These are phyloP conservation scores for Globisporangium uncinulatum DNA, from an alignment of 352 stramenopile species.

Conservation along the genomic window DNA sequence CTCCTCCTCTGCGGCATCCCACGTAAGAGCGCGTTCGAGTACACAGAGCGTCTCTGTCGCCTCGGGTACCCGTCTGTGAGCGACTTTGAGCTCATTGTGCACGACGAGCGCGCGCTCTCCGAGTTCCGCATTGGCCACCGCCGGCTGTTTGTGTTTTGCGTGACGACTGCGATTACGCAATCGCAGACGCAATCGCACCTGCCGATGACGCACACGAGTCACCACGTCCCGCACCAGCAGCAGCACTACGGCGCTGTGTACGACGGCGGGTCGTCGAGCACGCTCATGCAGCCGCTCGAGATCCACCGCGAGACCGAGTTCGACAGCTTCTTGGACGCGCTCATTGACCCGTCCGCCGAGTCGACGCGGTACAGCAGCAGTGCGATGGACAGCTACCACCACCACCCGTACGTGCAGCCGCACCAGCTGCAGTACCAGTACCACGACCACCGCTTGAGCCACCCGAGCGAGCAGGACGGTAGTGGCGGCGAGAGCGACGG, in stretches of 20 bases:
- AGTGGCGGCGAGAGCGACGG: slow-evolving; percentile 14
- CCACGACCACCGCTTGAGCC: background rate
- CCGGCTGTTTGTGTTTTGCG: slow-evolving; percentile 38
- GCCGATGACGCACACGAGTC: background rate
- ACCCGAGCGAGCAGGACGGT: slow-evolving; percentile 3
- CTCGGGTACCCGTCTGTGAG: slow-evolving; percentile 51
- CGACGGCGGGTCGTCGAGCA: slow-evolving; percentile 29
- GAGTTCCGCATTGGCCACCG: slow-evolving; percentile 41
- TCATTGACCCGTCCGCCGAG: slow-evolving; percentile 31
- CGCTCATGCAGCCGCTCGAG: slow-evolving; percentile 42
- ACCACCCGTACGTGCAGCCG: background rate
- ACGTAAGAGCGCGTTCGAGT: slow-evolving; percentile 34
- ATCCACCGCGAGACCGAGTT: slow-evolving; percentile 53
- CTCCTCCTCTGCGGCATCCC: slow-evolving; percentile 51
- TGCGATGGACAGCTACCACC: slow-evolving; percentile 9
- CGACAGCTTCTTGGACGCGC: slow-evolving; percentile 50
- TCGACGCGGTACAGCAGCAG: slow-evolving; percentile 1
- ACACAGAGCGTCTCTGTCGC: slow-evolving; percentile 48
- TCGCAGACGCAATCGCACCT: slow-evolving; percentile 2
- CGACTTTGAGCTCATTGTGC: slow-evolving; percentile 53
- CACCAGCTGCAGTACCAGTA: slow-evolving; percentile 4
- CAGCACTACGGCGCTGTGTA: slow-evolving; percentile 17
- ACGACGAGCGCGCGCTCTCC: slow-evolving; percentile 40
- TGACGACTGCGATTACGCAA: slow-evolving; percentile 22
- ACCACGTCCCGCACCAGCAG: slow-evolving; percentile 2